These are phyloP conservation scores for Alternaria brassicae DNA, from an alignment of 2,329 filamentous ascomycete genomes.

Conservation along the genomic window DNA sequence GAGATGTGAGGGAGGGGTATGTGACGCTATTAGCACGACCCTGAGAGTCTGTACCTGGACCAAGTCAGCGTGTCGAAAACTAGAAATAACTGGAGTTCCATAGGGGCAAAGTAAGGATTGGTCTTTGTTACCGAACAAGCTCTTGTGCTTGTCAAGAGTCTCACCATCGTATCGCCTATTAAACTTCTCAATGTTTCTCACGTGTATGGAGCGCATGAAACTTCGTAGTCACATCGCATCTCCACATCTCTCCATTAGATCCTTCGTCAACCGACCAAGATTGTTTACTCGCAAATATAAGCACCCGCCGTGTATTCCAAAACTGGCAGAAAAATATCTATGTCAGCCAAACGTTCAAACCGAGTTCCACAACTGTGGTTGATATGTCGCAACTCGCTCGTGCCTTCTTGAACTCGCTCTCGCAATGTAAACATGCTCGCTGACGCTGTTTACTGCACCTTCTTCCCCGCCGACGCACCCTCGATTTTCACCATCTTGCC, in stretches of 20 bases:
- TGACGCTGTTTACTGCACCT: slow-evolving; percentile 9
- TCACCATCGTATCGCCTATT: not conserved
- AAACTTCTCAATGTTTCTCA: not conserved
- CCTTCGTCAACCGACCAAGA: not conserved
- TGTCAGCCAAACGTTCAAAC: not conserved
- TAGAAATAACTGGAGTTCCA: not conserved
- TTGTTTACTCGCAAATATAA: not conserved
- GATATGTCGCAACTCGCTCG: too few species aligned
- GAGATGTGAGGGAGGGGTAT: slow-evolving; percentile 19
- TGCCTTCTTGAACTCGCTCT: too few species aligned
- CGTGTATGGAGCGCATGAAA: too few species aligned
- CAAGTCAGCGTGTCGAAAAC: not conserved
- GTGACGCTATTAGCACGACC: not conserved
- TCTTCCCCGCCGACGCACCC: slow-evolving; percentile 13
- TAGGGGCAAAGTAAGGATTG: not conserved
- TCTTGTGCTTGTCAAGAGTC: not conserved
- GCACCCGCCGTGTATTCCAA: not conserved
- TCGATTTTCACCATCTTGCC: slow-evolving; percentile 22
- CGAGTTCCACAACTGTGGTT: too few species aligned
- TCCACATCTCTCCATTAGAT: not conserved
- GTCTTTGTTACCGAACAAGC: too few species aligned
- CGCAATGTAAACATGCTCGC: not conserved
- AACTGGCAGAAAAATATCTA: too few species aligned
- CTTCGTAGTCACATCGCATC: not conserved
- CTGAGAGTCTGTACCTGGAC: not conserved